Conservation (phyloP, 352 stramenopile genomes). For the Phytophthora sojae region DNA sequence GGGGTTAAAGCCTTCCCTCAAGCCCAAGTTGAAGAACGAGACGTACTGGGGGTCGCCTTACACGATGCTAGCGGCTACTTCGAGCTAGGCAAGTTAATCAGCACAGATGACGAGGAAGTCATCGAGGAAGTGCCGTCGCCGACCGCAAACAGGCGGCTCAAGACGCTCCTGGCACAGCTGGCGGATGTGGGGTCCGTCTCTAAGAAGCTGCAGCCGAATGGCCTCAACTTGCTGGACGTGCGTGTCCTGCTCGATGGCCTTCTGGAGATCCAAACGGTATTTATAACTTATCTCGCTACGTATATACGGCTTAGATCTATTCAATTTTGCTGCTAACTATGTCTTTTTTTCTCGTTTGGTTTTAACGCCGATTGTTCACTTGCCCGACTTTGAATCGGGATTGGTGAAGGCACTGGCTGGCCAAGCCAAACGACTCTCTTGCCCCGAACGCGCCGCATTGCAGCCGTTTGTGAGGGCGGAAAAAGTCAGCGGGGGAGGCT, state of each 20-base stretch:
- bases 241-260: conserved; percentile 3
- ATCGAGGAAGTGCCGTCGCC: conserved; percentile 1
- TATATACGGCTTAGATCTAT: not conserved
- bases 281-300: conserved; percentile 7
- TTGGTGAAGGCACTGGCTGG: conserved; percentile 9
- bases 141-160: not conserved
- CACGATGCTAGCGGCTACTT: conserved; percentile 11
- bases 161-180: not conserved
- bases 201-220: conserved; percentile 9
- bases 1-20: not conserved
- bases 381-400: not conserved
- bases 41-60: not conserved
- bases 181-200: conserved; percentile 1
- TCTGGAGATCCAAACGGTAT: conserved; percentile 4
- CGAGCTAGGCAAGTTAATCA: conserved; percentile 17
- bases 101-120: conserved; percentile 1
- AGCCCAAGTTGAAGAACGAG: too few relatives aligned
- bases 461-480: not conserved
- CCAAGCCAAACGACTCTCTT: not conserved
- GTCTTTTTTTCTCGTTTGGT: not conserved
- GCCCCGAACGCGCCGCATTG: not conserved
- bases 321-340: conserved; percentile 1
- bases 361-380: conserved; percentile 13
- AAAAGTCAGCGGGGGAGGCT: not conserved
- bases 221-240: conserved; percentile 1